Evolutionary conservation across 768 basidiomycete species (phyloP).

Genomic region (Mycena amicta): DNA sequence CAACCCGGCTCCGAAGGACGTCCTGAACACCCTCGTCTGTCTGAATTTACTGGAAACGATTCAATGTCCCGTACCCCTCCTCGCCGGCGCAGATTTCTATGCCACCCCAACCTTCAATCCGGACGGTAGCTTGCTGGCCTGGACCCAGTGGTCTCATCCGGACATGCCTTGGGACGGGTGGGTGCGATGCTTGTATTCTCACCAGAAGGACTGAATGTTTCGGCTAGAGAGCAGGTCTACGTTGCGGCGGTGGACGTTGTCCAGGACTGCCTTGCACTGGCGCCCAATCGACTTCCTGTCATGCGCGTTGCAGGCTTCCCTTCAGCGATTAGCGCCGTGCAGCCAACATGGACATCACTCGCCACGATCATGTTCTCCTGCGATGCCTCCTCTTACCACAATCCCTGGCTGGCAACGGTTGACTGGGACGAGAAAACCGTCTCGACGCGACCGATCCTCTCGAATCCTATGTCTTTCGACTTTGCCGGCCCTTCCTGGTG

Average conservation of each 20-base stretch:
- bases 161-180: constrained; percentile 64
- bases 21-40: constrained; percentile 49
- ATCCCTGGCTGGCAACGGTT: constrained; percentile 39
- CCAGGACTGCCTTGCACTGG: constrained; percentile 30
- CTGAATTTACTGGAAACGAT: constrained; percentile 19
- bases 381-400: constrained; percentile 52
- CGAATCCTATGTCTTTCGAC: constrained; percentile 37
- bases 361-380: constrained; percentile 48
- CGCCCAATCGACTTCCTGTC: constrained; percentile 24
- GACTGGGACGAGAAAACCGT: constrained; percentile 27
- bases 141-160: constrained; percentile 59
- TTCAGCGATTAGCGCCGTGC: constrained; percentile 2
- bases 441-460: neutral
- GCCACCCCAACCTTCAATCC: constrained; percentile 49
- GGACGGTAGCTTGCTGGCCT: constrained; percentile 49
- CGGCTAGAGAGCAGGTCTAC: constrained; percentile 38
- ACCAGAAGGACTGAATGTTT: neutral
- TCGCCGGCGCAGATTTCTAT: constrained; percentile 40
- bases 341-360: constrained; percentile 48
- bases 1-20: constrained; percentile 36
- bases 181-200: neutral
- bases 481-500: constrained; percentile 48
- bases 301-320: constrained; percentile 37
- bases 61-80: neutral
- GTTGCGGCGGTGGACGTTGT: constrained; percentile 36